Conservation (phyloP, 768 basidiomycete species). For the Paxillus rubicundulus region DNA sequence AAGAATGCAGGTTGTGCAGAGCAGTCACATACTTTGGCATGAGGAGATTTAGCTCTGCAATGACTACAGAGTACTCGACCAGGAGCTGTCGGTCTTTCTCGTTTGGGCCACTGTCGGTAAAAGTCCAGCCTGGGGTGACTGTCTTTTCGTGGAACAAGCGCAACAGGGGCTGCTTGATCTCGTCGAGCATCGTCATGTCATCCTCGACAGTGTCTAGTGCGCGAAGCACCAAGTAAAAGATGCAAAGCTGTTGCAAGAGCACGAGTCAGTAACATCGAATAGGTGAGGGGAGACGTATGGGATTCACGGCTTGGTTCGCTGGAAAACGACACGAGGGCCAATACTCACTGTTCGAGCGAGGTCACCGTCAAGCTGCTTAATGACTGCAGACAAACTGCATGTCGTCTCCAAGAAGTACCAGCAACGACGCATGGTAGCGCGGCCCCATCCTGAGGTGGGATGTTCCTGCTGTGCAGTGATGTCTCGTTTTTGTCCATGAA, state of each 20-base stretch:
- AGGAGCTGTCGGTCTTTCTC: constrained; percentile 89
- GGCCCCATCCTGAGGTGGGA: constrained; percentile 81
- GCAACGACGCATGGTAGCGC: constrained; percentile 81
- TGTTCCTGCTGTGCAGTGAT: constrained; percentile 75
- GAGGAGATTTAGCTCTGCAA: constrained; percentile 73
- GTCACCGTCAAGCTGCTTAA: constrained; percentile 95
- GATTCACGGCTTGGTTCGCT: too few relatives aligned
- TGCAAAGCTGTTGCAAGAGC: constrained; percentile 62
- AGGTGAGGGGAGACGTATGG: too few relatives aligned
- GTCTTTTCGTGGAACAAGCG: constrained; percentile 80
- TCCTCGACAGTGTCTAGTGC: constrained; percentile 81
- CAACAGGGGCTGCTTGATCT: constrained; percentile 81
- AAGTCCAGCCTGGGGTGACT: constrained; percentile 83
- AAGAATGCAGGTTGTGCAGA: background rate
- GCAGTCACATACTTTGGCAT: constrained; percentile 48
- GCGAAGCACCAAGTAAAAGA: constrained; percentile 93
- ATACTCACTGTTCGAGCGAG: constrained; percentile 82
- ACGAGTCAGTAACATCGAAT: background rate
- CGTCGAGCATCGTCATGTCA: constrained; percentile 92
- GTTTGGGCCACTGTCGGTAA: constrained; percentile 72
- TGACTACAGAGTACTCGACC: constrained; percentile 76
- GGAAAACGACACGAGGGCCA: background rate
- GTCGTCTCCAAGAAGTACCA: constrained; percentile 89
- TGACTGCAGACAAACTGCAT: constrained; percentile 86
- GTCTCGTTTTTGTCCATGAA: constrained; percentile 78